A percentile compares a stretch with the other conserved stretches of the same genome.
phyloP scores from a whole-genome alignment of 306 rosid species.

The Vigna mungo region DNA sequence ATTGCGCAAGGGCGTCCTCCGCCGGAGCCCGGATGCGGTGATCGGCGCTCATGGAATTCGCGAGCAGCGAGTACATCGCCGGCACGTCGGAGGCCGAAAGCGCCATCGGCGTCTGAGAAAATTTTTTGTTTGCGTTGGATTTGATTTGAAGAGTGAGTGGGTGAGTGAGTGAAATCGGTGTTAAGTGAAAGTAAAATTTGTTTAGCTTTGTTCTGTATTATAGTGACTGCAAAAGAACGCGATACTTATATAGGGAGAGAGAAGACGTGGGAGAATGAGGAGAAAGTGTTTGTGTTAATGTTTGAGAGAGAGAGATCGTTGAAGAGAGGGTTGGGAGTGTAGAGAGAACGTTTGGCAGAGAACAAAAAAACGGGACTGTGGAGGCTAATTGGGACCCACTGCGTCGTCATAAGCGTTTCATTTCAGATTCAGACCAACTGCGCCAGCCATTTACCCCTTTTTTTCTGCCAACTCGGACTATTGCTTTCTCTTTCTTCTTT shows the following conservation, averaged over 20 bases:
- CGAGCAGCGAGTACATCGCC: constrained; percentile 77
- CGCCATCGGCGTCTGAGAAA: constrained; percentile 56
- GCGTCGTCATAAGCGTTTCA: constrained; percentile 32
- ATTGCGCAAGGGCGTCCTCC: constrained; percentile 76
- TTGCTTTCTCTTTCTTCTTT: not conserved
- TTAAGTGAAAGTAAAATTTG: constrained; percentile 23
- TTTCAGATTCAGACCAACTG: constrained; percentile 39
- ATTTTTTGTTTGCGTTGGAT: not conserved
- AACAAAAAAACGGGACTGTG: constrained; percentile 22
- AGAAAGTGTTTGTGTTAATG: constrained; percentile 2
- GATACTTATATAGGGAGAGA: not conserved
- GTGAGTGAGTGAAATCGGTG: constrained; percentile 30
- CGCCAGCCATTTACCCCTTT: constrained; percentile 35
- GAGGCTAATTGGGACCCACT: constrained; percentile 36
- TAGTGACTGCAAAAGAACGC: constrained; percentile 10
- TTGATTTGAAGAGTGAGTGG: not conserved
- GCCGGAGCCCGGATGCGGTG: constrained; percentile 77
- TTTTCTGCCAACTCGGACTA: constrained; percentile 36
- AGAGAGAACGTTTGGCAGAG: constrained; percentile 27
- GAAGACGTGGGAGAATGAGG: not conserved
- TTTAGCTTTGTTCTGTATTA: constrained; percentile 4
- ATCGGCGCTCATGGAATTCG: constrained; percentile 84
- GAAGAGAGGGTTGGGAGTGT: constrained; percentile 5
- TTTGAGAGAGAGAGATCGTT: not conserved
- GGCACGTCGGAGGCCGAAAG: constrained; percentile 78